phyloP scores from a whole-genome alignment of 148 eudicot genomes.

The Cornus kousa region DNA sequence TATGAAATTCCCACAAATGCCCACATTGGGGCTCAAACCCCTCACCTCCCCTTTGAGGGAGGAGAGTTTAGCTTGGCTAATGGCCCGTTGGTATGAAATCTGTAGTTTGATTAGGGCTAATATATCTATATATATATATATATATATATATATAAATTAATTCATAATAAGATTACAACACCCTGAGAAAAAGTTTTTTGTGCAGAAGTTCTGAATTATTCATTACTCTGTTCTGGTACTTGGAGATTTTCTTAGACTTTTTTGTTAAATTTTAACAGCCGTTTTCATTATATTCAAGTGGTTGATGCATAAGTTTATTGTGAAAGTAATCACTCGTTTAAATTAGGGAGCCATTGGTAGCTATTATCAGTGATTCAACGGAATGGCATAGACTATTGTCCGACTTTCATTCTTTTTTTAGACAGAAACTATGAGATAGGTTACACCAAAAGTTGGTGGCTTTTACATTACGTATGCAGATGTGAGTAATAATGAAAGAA shows the following conservation, averaged over 20 bases:
- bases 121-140: too few relatives aligned
- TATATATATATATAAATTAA: too few relatives aligned
- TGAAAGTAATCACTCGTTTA: neutral
- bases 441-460: neutral
- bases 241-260: neutral
- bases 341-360: neutral
- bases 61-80: too few relatives aligned
- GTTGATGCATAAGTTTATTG: neutral
- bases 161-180: neutral
- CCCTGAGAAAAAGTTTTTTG: neutral
- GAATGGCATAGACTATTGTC: neutral
- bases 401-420: neutral
- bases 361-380: neutral
- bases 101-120: neutral
- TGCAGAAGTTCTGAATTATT: neutral
- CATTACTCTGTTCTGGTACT: neutral
- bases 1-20: too few relatives aligned
- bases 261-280: neutral
- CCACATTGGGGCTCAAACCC: too few relatives aligned
- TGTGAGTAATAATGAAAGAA: neutral
- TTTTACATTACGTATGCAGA: neutral
- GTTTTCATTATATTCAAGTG: neutral
- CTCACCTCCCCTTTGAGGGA: too few relatives aligned
- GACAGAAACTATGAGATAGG: neutral
- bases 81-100: neutral